phyloP scores from a whole-genome alignment of 371 early-diverging fungal species.

The Umbelopsis sp. region DNA sequence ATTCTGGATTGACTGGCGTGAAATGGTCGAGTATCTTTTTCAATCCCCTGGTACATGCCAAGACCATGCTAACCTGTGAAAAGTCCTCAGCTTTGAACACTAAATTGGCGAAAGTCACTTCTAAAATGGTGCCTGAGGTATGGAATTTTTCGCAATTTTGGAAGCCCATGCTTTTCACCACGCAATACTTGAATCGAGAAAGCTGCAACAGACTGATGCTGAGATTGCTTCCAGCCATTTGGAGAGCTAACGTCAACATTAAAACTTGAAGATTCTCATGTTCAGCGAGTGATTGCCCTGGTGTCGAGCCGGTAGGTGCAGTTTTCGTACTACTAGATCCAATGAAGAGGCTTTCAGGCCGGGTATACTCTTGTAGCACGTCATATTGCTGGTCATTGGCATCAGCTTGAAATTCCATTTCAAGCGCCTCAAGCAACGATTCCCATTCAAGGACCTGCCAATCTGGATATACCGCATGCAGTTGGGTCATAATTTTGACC shows the following conservation, averaged over 20 bases:
- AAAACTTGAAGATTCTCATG: constrained; percentile 45
- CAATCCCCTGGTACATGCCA: constrained; percentile 43
- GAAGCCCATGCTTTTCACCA: constrained; percentile 50
- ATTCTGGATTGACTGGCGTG: constrained; percentile 48
- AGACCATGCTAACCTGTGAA: constrained; percentile 39
- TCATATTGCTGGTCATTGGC: constrained; percentile 27
- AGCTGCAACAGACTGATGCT: constrained; percentile 42
- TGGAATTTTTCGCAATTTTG: constrained; percentile 39
- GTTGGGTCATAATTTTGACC: constrained; percentile 50
- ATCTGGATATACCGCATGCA: constrained; percentile 54
- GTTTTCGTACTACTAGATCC: not conserved
- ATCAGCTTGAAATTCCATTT: constrained; percentile 29
- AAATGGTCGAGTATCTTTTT: constrained; percentile 59
- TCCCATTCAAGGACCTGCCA: constrained; percentile 64
- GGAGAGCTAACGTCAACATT: constrained; percentile 51
- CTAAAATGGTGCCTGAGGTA: constrained; percentile 33
- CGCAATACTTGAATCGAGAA: constrained; percentile 42
- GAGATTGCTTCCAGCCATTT: constrained; percentile 54
- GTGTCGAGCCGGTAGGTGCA: not conserved
- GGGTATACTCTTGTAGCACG: constrained; percentile 39
- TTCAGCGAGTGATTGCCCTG: constrained; percentile 27
- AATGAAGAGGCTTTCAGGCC: constrained; percentile 21
- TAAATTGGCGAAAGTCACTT: constrained; percentile 42
- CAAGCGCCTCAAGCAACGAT: constrained; percentile 46
- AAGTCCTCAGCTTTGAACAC: constrained; percentile 39